phyloP scores from a whole-genome alignment of 2,329 filamentous ascomycete species.

The Metarhizium robertsii region DNA sequence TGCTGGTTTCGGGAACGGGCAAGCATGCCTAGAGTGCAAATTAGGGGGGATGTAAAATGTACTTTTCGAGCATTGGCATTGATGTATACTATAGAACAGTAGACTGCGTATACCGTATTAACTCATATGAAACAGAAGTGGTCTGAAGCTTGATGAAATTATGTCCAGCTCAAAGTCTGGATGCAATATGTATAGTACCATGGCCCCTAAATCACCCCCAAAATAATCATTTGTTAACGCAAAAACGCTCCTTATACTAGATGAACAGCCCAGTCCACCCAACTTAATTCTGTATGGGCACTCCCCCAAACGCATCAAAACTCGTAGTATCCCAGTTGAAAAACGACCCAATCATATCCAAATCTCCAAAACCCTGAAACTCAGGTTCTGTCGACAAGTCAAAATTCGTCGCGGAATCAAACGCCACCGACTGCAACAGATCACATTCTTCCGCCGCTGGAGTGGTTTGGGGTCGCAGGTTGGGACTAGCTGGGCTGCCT shows the following conservation, averaged over 20 bases:
- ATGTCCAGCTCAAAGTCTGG: too few relatives aligned
- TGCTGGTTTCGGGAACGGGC: constrained; percentile 61
- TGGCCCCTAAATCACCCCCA: too few relatives aligned
- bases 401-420: background rate
- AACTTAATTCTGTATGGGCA: background rate
- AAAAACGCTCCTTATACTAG: too few relatives aligned
- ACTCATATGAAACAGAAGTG: too few relatives aligned
- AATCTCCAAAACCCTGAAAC: constrained; percentile 1
- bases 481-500: background rate
- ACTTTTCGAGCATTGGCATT: too few relatives aligned
- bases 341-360: constrained; percentile 4
- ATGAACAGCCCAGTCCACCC: too few relatives aligned
- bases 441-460: background rate
- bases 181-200: too few relatives aligned
- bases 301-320: constrained; percentile 1
- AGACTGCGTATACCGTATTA: background rate
- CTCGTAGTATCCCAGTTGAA: constrained; percentile 4
- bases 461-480: background rate
- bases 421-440: background rate
- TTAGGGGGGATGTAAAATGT: too few relatives aligned
- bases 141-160: too few relatives aligned
- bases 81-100: background rate
- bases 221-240: too few relatives aligned
- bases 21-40: constrained; percentile 7
- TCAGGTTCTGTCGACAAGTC: background rate